Percentiles rank a stretch among this genome's conserved stretches.
These are phyloP conservation scores for Fusarium sublunatum DNA, from an alignment of 2,329 filamentous ascomycete species.

Conservation along the genomic window DNA sequence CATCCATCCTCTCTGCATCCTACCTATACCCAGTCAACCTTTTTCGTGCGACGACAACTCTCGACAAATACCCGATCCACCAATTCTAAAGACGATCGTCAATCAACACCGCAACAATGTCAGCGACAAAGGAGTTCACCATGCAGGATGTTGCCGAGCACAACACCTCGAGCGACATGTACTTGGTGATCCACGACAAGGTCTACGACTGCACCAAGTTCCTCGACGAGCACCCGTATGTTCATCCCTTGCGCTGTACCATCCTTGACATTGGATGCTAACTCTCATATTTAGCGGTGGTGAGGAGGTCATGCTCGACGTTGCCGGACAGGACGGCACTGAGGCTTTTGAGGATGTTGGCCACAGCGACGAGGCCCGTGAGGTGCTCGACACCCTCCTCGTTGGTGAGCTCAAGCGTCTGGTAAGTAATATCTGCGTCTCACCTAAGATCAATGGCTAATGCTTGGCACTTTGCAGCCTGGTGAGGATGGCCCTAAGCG, in stretches of 20 bases:
- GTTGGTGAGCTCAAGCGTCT: slow-evolving; percentile 83
- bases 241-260: slow-evolving; percentile 41
- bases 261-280: slow-evolving; percentile 22
- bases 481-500: slow-evolving; percentile 79
- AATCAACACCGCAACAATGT: slow-evolving; percentile 41
- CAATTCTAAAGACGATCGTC: slow-evolving; percentile 25
- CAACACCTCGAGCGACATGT: slow-evolving; percentile 94
- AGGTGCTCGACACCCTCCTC: slow-evolving; percentile 83
- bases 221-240: slow-evolving; percentile 94
- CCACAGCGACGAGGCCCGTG: slow-evolving; percentile 97
- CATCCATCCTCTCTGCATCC: slow-evolving; percentile 14
- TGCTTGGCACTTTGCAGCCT: slow-evolving; percentile 60
- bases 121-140: slow-evolving; percentile 68
- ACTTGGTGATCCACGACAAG: slow-evolving; percentile 93
- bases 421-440: slow-evolving; percentile 62
- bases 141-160: slow-evolving; percentile 85
- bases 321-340: slow-evolving; percentile 93
- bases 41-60: slow-evolving; percentile 28
- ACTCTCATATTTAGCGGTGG: slow-evolving; percentile 74
- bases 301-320: slow-evolving; percentile 97
- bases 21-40: slow-evolving; percentile 26
- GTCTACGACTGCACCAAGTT: slow-evolving; percentile 92
- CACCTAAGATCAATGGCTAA: slow-evolving; percentile 37
- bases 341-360: slow-evolving; percentile 99
- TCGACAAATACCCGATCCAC: slow-evolving; percentile 18